Base-by-base conservation (phyloP, 176 grass and related monocot species). In the Zoysia pacifica region DNA sequence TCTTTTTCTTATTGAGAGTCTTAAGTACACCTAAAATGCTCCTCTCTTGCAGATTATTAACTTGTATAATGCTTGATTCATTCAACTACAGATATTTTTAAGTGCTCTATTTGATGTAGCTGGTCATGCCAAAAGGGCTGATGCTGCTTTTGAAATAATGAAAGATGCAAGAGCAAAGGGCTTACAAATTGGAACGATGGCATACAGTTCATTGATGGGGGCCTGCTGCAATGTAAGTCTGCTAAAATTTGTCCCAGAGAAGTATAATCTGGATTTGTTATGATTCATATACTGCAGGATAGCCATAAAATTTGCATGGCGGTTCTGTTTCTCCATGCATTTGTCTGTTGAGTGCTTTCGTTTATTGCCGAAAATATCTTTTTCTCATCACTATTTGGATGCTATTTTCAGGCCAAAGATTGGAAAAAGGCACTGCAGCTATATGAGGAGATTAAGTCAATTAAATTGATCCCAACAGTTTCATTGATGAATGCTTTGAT, bases 201-300 rank as follows among this genome's bases (percentile, higher is more conserved):
- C 90, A 87, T 94, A 94, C 83, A 91, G 90, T 84, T 98, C 95
- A 15, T 88, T 94, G 60, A 98, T 98, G 95, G 95, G 95, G 10
- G 95, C 92, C 85, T 98, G 95, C 84, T 94, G 95, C 86, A 98
- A 98, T 91, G 95, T 98, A 94, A 82, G 85, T 80, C 15, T 36
- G 56, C 6, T 63, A 72, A 43, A 69, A 74, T 69, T 28, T 84
- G 69, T 64, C 79, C 48, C 19, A 63, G 63, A 18, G 62, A 83
- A 79, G 5, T 45, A 67, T 20, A 38, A 51, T 11, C 61, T 45
- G 44, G 19, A 59, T 64, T 77, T 54, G 42, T 62, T 72, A 3
- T 74, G 72, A 1, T 14, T 13, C 38, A 39, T 76, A 37, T 53
- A 4, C 37, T 43, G 12, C 56, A 67, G 28, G 78, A 62, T 82